Conservation (phyloP, 1,139 yeast genomes). For the Suhomyces atakaporum region DNA sequence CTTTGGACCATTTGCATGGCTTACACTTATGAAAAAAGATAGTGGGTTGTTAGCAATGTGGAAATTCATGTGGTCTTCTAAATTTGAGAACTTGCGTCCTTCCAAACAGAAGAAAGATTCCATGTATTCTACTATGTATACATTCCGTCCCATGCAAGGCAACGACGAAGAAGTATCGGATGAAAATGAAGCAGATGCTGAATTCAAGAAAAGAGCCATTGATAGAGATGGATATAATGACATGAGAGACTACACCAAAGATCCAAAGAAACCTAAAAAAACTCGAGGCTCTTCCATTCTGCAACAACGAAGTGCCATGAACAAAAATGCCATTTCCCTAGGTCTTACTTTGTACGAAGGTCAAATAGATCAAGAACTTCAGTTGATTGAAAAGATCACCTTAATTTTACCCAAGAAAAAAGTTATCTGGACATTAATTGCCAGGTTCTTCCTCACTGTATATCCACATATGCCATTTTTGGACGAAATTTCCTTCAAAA, state of each 20-base stretch:
- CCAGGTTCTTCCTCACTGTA: conserved; percentile 42
- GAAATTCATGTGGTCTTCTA: conserved; percentile 15
- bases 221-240: conserved; percentile 34
- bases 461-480: conserved; percentile 54
- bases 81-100: conserved; percentile 3
- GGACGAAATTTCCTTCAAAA: conserved; percentile 41
- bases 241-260: conserved; percentile 24
- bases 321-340: conserved; percentile 28
- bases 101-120: conserved; percentile 1
- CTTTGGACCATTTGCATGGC: conserved; percentile 35
- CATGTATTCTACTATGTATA: conserved; percentile 2
- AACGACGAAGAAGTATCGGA: conserved; percentile 5
- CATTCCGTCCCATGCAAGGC: conserved; percentile 2
- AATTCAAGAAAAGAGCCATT: conserved; percentile 23
- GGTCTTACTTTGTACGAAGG: conserved; percentile 37
- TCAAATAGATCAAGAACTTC: conserved; percentile 31
- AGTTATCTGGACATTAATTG: conserved; percentile 33
- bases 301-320: conserved; percentile 15
- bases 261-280: conserved; percentile 1
- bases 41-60: conserved; percentile 19
- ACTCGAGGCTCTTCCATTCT: conserved; percentile 1
- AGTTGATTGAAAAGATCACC: conserved; percentile 27
- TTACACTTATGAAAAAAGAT: conserved; percentile 29
- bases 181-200: conserved; percentile 8
- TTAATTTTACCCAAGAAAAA: conserved; percentile 41